Evolutionary conservation across 345 rosid genomes (phyloP).

Genomic region (Nephelium lappaceum): DNA sequence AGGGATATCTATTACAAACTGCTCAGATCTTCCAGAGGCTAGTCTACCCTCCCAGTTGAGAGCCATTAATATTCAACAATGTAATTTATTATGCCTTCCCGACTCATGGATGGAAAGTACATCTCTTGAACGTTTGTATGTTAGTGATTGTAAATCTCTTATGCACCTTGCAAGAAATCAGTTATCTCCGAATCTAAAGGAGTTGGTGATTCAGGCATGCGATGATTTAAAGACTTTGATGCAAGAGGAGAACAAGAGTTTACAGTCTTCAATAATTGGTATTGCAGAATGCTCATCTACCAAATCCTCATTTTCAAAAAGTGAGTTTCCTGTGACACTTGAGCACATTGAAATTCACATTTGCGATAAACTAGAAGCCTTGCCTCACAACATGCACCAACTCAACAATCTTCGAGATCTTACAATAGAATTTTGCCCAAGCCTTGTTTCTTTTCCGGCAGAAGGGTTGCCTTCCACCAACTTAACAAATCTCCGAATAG

Average conservation of each 20-base stretch:
- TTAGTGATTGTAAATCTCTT: neutral
- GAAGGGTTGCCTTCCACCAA: no score
- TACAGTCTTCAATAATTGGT: no score
- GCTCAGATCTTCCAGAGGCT: constrained; percentile 10
- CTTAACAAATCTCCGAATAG: no score
- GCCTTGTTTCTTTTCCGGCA: no score
- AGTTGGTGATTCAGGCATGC: neutral
- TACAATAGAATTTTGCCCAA: no score
- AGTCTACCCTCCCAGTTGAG: constrained; percentile 7
- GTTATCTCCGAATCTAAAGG: neutral
- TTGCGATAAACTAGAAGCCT: neutral
- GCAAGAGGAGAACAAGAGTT: neutral
- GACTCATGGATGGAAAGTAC: neutral
- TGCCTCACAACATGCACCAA: no score
- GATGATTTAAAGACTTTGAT: neutral
- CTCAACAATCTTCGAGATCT: no score
- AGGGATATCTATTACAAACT: neutral
- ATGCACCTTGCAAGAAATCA: neutral
- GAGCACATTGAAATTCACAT: neutral
- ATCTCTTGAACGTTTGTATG: neutral
- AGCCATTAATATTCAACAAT: neutral
- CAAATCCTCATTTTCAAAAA: neutral
- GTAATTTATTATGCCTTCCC: neutral
- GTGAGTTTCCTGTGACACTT: neutral
- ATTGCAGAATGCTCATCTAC: no score